Base-by-base conservation (phyloP, 2,329 filamentous ascomycete species). In the Coniochaeta ligniaria region DNA sequence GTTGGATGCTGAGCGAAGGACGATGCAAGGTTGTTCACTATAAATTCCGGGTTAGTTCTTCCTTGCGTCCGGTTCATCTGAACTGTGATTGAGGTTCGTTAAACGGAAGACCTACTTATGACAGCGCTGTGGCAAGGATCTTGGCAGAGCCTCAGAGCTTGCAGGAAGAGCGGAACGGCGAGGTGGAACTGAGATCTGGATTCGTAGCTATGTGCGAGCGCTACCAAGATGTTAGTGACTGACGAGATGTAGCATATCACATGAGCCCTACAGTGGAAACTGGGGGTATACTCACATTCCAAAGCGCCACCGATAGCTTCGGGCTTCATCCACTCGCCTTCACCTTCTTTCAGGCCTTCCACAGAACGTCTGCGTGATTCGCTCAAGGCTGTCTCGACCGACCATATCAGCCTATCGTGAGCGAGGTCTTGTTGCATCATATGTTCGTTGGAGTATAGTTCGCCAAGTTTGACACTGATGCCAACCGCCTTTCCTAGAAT, bases 161-260 rank as follows among this genome's bases (percentile, higher is more conserved):
- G 92, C 67, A 97, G 85, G 72, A 93, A 96, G 33, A 97, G 80
- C 3, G 93, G 92, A 24, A 93, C 83, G 6, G 93, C 89, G 1
- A 97, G 85, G 66, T 94, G 90, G 69, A 92, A 88, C 66, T 90
- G 85, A 52, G 87, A 84, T 66, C 85, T 86, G 57, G 83, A 80
- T 69, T 91, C 86, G 73, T 96, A 97, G 67, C 87, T 86, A 61
- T 88, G 83, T 20, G 85, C 94, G 26, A 97, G 81, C 14, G 90
- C 88, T 84, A 69, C 43, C 59, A 11, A 59, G 24, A 3, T 31
- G 62, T 70, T 62, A 75, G 72, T 69, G 64, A 58, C 26, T n/a
- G 58, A 52, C 2, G 47, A 17, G 41, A 41, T n/a, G 17, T 36
- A 26, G 17, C 17, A 11, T 5, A 14, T 28, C 6, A 47, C 20